These are phyloP conservation scores for Neurospora hispaniola DNA, from an alignment of 495 filamentous ascomycete genomes.

Conservation along the genomic window DNA sequence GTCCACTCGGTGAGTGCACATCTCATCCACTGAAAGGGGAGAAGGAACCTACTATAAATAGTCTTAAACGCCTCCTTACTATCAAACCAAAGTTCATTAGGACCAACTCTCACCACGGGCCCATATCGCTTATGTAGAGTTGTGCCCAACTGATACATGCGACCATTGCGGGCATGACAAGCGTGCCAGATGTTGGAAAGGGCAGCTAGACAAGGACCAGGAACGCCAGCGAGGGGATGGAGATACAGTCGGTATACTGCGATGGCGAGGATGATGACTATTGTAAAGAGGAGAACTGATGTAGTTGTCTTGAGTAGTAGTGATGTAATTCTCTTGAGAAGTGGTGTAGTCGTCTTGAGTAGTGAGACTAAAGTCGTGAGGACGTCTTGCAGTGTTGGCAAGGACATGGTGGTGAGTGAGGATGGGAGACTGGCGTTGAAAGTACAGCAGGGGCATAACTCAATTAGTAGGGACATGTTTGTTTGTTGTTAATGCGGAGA, in stretches of 20 bases:
- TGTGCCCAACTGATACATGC: conserved; percentile 19
- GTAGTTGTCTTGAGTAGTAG: not conserved
- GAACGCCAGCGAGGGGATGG: conserved; percentile 24
- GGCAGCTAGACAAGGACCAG: conserved; percentile 26
- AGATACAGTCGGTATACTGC: conserved; percentile 16
- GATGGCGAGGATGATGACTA: not conserved
- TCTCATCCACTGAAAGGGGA: too few relatives aligned
- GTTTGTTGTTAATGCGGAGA: too few relatives aligned
- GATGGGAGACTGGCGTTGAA: not conserved
- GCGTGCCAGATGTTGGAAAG: conserved; percentile 31
- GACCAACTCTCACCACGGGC: conserved; percentile 44
- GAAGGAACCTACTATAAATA: conserved; percentile 25
- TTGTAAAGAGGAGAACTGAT: not conserved
- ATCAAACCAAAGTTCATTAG: conserved; percentile 42
- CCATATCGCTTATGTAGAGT: conserved; percentile 42
- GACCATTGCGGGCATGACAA: conserved; percentile 19
- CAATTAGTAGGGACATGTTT: too few relatives aligned
- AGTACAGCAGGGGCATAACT: too few relatives aligned
- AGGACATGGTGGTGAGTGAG: not conserved
- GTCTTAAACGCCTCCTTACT: conserved; percentile 27
- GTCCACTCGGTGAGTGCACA: too few relatives aligned
- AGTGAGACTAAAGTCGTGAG: not conserved
- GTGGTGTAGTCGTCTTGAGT: not conserved
- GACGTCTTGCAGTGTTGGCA: not conserved
- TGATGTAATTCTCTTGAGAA: not conserved